phyloP scores from a whole-genome alignment of 176 grass and related monocot species.

The Leersia perrieri region DNA sequence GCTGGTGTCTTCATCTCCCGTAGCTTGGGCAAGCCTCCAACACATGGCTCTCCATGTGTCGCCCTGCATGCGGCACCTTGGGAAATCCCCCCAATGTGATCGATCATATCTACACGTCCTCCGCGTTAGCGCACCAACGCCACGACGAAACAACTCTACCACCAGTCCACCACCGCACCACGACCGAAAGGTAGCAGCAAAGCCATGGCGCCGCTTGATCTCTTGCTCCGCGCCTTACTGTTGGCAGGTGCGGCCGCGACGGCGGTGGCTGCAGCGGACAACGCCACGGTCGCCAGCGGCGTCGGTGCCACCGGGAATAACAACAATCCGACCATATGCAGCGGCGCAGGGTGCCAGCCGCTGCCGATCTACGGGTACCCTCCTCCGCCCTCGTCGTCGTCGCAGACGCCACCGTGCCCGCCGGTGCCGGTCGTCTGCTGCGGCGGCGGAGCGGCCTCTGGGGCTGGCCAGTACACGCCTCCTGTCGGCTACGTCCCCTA shows the following conservation, averaged over 20 bases:
- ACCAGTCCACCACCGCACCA: neutral
- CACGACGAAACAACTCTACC: neutral
- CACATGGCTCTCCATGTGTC: conserved; percentile 48
- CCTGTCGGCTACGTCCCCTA: conserved; percentile 38
- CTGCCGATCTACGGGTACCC: conserved; percentile 33
- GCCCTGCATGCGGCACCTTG: conserved; percentile 18
- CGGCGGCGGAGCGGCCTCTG: conserved; percentile 1
- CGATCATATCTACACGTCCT: neutral
- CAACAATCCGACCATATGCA: neutral
- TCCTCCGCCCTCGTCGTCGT: neutral
- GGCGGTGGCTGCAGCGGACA: neutral
- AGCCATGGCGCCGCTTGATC: conserved; percentile 8
- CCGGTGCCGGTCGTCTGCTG: conserved; percentile 37
- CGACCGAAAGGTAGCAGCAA: fast-evolving
- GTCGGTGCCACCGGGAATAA: neutral
- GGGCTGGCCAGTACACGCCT: conserved; percentile 30
- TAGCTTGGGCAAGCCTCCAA: neutral
- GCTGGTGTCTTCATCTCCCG: conserved; percentile 14
- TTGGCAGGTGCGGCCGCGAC: neutral
- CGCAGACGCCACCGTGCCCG: conserved; percentile 23
- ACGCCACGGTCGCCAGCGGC: neutral
- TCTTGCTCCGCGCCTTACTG: conserved; percentile 21
- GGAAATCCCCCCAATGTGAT: neutral
- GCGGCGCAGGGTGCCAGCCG: conserved; percentile 24
- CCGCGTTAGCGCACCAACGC: neutral